A percentile compares a stretch with the other conserved stretches of the same genome.
These are phyloP conservation scores for Periconia digitata DNA, from an alignment of 2,329 filamentous ascomycete species.

Conservation along the genomic window DNA sequence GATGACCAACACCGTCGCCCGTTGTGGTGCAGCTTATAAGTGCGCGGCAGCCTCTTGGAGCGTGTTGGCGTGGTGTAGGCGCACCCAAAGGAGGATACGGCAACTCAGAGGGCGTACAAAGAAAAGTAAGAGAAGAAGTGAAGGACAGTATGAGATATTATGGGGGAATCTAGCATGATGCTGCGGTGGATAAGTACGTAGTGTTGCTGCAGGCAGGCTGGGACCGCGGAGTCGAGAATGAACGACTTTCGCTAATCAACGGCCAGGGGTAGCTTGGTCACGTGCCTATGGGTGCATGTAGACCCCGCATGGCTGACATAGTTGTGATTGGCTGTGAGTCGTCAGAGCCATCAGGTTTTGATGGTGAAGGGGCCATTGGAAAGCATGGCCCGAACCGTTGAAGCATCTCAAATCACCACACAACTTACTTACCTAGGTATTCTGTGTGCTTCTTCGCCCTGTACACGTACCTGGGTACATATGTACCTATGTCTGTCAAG, in stretches of 20 bases:
- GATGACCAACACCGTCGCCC: neutral
- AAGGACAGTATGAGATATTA: neutral
- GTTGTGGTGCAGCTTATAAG: neutral
- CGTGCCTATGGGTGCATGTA: slow-evolving; percentile 2
- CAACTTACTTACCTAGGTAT: too few relatives aligned
- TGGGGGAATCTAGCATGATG: slow-evolving; percentile 11
- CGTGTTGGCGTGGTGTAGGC: neutral
- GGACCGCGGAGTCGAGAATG: neutral
- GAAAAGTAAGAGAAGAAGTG: neutral
- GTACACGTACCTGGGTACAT: too few relatives aligned
- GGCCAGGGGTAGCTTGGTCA: slow-evolving; percentile 5
- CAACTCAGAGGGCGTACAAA: slow-evolving; percentile 1
- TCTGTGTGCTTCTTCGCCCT: too few relatives aligned
- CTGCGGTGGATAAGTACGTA: slow-evolving; percentile 7
- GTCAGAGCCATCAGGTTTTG: too few relatives aligned
- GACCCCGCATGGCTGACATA: too few relatives aligned
- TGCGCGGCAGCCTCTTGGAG: neutral
- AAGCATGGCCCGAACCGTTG: too few relatives aligned
- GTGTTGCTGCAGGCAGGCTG: neutral
- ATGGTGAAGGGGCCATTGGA: too few relatives aligned
- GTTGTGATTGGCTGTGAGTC: too few relatives aligned
- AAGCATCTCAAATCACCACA: too few relatives aligned
- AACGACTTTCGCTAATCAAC: slow-evolving; percentile 1
- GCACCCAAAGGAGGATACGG: neutral
- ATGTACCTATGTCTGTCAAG: too few relatives aligned